phyloP scores from a whole-genome alignment of 2,329 filamentous ascomycete genomes.

The Fusarium haematococcum region DNA sequence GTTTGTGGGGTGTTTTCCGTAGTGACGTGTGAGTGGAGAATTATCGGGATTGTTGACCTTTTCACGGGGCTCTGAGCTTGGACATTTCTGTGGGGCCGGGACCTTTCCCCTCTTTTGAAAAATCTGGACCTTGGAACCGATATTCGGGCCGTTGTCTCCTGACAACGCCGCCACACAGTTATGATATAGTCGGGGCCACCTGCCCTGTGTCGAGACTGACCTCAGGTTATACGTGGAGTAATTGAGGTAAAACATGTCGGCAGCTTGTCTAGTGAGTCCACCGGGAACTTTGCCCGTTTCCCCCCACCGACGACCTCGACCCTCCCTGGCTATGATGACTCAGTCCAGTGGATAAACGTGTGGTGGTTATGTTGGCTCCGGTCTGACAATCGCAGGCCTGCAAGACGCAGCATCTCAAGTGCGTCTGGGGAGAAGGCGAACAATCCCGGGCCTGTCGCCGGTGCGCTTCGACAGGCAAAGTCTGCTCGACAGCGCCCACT shows the following conservation, averaged over 20 bases:
- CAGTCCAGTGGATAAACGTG: not conserved
- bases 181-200: constrained; percentile 15
- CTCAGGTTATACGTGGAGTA: not conserved
- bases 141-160: not conserved
- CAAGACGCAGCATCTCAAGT: constrained; percentile 15
- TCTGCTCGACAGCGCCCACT: constrained; percentile 1
- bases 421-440: not conserved
- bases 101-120: not conserved
- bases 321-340: not conserved
- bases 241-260: not conserved
- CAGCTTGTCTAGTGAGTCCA: constrained; percentile 13
- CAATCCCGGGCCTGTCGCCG: not conserved
- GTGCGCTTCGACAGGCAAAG: constrained; percentile 3
- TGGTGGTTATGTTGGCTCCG: not conserved
- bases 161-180: not conserved
- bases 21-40: not conserved
- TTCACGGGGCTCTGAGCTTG: not conserved
- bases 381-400: constrained; percentile 5
- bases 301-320: not conserved
- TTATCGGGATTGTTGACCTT: not conserved
- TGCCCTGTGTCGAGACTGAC: not conserved
- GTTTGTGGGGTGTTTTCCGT: not conserved
- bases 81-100: not conserved
- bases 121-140: not conserved
- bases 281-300: not conserved